A percentile compares a stretch with the other conserved stretches of the same genome.
phyloP scores from a whole-genome alignment of 2,329 filamentous ascomycete genomes.

The Calonectria hawksworthii region DNA sequence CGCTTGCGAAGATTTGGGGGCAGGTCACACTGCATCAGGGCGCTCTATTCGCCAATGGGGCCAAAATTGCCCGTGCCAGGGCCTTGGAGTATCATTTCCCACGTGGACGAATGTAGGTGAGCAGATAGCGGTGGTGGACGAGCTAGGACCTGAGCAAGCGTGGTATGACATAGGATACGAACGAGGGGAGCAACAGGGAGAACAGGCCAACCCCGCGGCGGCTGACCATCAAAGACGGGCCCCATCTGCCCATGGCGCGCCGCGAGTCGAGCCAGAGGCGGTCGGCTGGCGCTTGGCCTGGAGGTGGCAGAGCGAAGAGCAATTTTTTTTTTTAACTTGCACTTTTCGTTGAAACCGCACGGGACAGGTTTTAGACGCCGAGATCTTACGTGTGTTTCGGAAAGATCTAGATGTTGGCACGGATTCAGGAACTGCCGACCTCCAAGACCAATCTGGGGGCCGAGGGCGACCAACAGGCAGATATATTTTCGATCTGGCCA shows the following conservation, averaged over 20 bases:
- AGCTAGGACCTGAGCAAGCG: not conserved
- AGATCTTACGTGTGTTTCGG: not conserved
- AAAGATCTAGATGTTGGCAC: not conserved
- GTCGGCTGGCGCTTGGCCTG: not conserved
- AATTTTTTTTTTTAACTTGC: not conserved
- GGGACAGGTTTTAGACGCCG: not conserved
- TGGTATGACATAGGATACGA: not conserved
- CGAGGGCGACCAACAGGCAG: not conserved
- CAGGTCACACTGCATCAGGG: conserved; percentile 30
- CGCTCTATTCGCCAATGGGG: conserved; percentile 8
- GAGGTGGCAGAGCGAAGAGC: not conserved
- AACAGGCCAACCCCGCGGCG: not conserved
- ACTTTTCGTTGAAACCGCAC: not conserved
- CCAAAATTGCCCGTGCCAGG: conserved; percentile 11
- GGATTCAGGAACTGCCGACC: not conserved
- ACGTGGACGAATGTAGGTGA: conserved; percentile 11
- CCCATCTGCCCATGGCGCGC: not conserved
- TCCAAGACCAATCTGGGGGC: not conserved
- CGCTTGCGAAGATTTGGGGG: conserved; percentile 34
- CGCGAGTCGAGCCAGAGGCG: not conserved
- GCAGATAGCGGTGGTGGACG: not conserved
- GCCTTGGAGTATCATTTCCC: conserved; percentile 1
- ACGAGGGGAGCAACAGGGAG: not conserved
- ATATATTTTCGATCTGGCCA: conserved; percentile 5
- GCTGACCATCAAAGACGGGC: not conserved